phyloP scores from a whole-genome alignment of 306 rosid genomes.

The Betula pendula region DNA sequence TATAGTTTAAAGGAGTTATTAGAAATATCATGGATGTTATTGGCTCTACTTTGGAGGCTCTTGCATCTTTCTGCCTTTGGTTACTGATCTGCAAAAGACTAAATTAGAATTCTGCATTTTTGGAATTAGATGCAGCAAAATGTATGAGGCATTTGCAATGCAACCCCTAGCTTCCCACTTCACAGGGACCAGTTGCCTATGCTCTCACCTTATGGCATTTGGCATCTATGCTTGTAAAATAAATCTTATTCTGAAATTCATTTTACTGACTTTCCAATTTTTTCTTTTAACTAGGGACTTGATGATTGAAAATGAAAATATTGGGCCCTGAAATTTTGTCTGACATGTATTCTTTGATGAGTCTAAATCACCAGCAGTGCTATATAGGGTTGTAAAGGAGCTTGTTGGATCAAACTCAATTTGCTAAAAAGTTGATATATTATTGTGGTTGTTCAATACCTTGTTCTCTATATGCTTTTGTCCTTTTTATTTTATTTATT shows the following conservation, averaged over 20 bases:
- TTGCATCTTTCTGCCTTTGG: too few species aligned
- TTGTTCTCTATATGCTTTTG: neutral
- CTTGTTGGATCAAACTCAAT: neutral
- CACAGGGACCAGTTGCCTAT: neutral
- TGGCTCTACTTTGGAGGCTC: too few species aligned
- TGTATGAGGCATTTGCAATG: neutral
- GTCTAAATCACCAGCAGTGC: neutral
- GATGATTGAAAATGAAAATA: neutral
- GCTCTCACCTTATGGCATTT: neutral
- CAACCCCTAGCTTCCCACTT: neutral
- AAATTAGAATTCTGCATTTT: too few species aligned
- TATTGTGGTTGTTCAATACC: neutral
- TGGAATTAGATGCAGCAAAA: too few species aligned
- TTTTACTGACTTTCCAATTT: neutral
- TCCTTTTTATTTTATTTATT: too few species aligned
- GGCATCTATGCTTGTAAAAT: neutral
- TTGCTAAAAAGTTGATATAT: neutral
- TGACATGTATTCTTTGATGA: neutral
- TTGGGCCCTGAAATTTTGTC: neutral
- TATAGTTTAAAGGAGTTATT: too few species aligned
- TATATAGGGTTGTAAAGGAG: neutral
- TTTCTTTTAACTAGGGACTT: neutral
- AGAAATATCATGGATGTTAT: too few species aligned
- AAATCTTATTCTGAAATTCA: neutral
- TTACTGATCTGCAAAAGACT: too few species aligned